Evolutionary conservation across 2,329 filamentous ascomycete species (phyloP).

Genomic region (Bertia moriformis): DNA sequence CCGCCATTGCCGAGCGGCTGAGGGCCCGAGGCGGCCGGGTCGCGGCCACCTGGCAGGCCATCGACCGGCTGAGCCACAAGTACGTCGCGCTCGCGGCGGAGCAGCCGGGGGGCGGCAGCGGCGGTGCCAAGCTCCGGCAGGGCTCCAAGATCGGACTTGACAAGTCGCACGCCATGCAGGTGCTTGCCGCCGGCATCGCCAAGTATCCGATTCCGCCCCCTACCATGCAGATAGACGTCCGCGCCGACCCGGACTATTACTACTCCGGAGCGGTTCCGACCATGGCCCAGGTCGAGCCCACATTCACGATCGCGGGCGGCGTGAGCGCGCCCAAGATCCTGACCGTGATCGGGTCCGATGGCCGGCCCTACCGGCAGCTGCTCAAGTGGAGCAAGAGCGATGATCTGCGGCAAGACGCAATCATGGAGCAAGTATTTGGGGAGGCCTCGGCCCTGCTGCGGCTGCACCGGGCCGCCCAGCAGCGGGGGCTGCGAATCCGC

Average conservation of each 20-base stretch:
- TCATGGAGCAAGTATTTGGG: slow-evolving; percentile 98
- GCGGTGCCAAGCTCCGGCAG: slow-evolving; percentile 33
- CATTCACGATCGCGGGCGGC: slow-evolving; percentile 75
- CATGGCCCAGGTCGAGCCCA: slow-evolving; percentile 56
- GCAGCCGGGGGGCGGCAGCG: slow-evolving; percentile 53
- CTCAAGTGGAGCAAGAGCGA: slow-evolving; percentile 88
- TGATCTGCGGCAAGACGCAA: slow-evolving; percentile 90
- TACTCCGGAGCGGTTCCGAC: slow-evolving; percentile 59
- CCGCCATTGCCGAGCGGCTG: slow-evolving; percentile 48
- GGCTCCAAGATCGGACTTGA: slow-evolving; percentile 50
- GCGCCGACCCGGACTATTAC: slow-evolving; percentile 60
- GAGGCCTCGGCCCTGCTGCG: slow-evolving; percentile 83
- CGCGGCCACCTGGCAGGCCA: slow-evolving; percentile 48
- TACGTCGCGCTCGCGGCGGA: slow-evolving; percentile 53
- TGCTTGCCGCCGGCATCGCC: slow-evolving; percentile 46
- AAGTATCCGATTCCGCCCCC: slow-evolving; percentile 68
- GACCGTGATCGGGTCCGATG: slow-evolving; percentile 65
- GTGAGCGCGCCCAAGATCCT: slow-evolving; percentile 90
- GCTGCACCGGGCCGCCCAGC: slow-evolving; percentile 71
- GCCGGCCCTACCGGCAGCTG: slow-evolving; percentile 70
- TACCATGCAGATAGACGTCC: slow-evolving; percentile 71
- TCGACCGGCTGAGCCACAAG: slow-evolving; percentile 59
- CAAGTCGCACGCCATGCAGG: slow-evolving; percentile 46
- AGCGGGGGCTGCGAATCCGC: slow-evolving; percentile 76
- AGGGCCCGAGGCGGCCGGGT: slow-evolving; percentile 30